Evolutionary conservation across 371 early-diverging fungal genomes (phyloP), one percentile per base, ranked within the genome.

Genomic region (Mortierella sp.): DNA sequence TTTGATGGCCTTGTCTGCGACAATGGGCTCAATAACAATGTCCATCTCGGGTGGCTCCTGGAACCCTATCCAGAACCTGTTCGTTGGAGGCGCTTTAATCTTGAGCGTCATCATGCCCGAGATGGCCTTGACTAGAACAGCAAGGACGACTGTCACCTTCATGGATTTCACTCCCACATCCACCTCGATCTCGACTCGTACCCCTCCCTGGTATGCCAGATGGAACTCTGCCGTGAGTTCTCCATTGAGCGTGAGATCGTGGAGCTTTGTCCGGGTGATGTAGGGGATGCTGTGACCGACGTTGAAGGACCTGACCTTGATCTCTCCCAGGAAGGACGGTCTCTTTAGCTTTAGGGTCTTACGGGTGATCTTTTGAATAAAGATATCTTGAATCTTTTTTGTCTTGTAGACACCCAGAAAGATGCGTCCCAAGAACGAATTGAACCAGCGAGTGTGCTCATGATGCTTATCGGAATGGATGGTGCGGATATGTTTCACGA

Each of bases 11-110:
- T 92, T 94, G 57, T 94, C 93, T 72, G 90, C 92, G 3, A 96
- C 92, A 31, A 95, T 86, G 4, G 97, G 97, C 56, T 93, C 93
- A 14, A 96, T 90, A 32, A 84, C 84, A 72, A 95, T 86, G 46
- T 92, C 86, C 80, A 97, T 85, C 30, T 86, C 82, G 0, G 97
- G 97, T 61, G 89, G 83, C 26, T 90, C 92, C 66, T 93, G 88
- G 54, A 97, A 93, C 1, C 93, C 97, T 57, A 94, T 78, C 97
- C 97, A 97, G 53, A 95, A 81, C 6, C 97, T 86, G 64, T 95
- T 95, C 8, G 93, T 87, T 4, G 96, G 95, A 17, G 93, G 92
- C 4, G 93, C 89, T 66, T 94, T 94, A 71, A 95, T 87, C 47
- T 89, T 86, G 54, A 96, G 64, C 14, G 92, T 80, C 58, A 94